Conservation (phyloP, 2,329 filamentous ascomycete species). For the Hymenoscyphus repandus region DNA sequence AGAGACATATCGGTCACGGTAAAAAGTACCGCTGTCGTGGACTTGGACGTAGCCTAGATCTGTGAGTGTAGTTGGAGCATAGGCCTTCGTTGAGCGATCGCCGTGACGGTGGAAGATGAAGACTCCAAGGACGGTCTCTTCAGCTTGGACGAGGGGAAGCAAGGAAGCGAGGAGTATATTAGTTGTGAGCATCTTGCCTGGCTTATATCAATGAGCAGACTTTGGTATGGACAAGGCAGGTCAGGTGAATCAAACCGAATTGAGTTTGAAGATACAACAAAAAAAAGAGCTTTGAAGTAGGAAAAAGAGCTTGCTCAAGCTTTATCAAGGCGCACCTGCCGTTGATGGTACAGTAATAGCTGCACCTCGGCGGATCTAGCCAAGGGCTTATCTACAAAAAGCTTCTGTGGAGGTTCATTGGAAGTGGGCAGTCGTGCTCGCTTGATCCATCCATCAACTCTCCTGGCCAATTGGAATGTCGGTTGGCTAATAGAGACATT, state of each 20-base stretch:
- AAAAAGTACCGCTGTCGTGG: conserved; percentile 67
- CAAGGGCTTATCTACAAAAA: no score
- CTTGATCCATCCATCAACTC: no score
- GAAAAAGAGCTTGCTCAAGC: background rate
- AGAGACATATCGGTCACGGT: conserved; percentile 69
- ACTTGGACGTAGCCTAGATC: conserved; percentile 74
- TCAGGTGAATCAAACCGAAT: background rate
- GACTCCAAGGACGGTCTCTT: conserved; percentile 53
- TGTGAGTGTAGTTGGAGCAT: conserved; percentile 67
- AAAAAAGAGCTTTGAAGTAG: background rate
- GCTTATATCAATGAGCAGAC: background rate
- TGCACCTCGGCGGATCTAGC: background rate
- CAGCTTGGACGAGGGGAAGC: conserved; percentile 28
- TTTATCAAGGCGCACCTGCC: background rate
- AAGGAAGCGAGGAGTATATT: conserved; percentile 38
- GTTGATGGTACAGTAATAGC: background rate
- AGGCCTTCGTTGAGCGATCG: conserved; percentile 76
- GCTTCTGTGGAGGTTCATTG: no score
- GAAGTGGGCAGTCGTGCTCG: no score
- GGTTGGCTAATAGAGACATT: no score
- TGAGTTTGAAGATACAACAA: background rate
- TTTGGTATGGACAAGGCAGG: background rate
- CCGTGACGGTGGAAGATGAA: conserved; percentile 90
- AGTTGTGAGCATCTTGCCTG: conserved; percentile 31
- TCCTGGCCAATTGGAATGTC: no score